Base-by-base conservation (phyloP, 2,329 filamentous ascomycete species). In the Colletotrichum sp. region DNA sequence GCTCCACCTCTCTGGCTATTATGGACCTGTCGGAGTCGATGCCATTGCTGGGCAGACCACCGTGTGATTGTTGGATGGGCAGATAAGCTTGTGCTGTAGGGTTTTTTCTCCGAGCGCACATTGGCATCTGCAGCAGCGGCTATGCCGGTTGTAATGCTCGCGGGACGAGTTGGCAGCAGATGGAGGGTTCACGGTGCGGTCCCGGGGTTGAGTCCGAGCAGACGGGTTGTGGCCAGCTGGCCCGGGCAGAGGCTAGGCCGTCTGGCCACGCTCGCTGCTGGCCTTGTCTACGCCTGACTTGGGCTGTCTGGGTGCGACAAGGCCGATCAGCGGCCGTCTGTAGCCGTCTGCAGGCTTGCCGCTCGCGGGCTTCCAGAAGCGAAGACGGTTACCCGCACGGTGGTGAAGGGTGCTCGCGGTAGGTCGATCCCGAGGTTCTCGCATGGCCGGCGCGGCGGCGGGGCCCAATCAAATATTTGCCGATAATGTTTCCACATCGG, bases 11-110 rank as follows among this genome's bases (percentile, higher is more conserved):
- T 65, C 66, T 65, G 26, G 12, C 30, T 30, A 21, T 21, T 5
- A 34, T 73, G 62, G 70, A 69, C 70, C 70, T 75, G 64, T 68
- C 73, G 58, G 70, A 75, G 73, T 73, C 65, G 58, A 58, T 75
- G 48, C 73, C 73, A 60, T n/a, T 58, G 58, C 64, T 43, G 26
- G 30, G 64, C 64, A 43, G 43, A 18, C 28, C 70, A 69, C 36
- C 32, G 73, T 73, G 36, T 73, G 70, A 73, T 76, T 73, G 64
- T 26, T 73, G 73, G 58, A 73, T 48, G 56, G 58, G 48, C 58
- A 69, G 58, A 76, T 58, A 65, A 65, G 64, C 70, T 60, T 64
- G 64, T 52, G 43, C 34, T 28, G 43, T 70, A 36, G 32, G 48
- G 32, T 30, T 58, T 58, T 75, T 69, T 73, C 64, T 76, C 70